A percentile compares a stretch with the other conserved stretches of the same genome.
Evolutionary conservation across 768 basidiomycete species (phyloP).

Genomic region (Ramaria sp.): DNA sequence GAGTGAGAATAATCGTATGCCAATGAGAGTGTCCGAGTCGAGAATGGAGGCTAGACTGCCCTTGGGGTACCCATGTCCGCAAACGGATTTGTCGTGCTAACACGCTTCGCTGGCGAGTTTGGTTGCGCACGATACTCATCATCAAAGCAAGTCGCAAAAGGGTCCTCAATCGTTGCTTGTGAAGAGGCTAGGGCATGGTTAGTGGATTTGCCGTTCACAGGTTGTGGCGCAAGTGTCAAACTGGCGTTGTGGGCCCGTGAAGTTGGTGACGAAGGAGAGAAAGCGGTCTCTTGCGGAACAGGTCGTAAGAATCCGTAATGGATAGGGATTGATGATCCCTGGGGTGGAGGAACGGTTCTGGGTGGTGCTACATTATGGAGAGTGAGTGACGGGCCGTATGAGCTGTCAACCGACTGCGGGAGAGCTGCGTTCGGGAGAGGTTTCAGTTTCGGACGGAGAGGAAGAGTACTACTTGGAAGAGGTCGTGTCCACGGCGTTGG

Average conservation of each 20-base stretch:
- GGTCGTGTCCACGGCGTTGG: not conserved
- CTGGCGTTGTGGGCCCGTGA: not conserved
- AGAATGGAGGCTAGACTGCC: not conserved
- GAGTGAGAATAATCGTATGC: not conserved
- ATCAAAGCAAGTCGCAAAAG: constrained; percentile 9
- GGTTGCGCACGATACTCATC: not conserved
- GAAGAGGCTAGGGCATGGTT: constrained; percentile 3
- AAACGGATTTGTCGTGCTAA: constrained; percentile 2
- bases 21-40: not conserved
- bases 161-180: not conserved
- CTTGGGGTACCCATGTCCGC: constrained; percentile 2
- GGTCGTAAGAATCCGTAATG: constrained; percentile 8
- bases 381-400: not conserved
- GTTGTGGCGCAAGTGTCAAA: not conserved
- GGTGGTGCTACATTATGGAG: not conserved
- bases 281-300: constrained; percentile 1
- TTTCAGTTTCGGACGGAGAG: not conserved
- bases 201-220: not conserved
- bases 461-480: not conserved
- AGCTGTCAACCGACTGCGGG: constrained; percentile 3
- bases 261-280: constrained; percentile 5
- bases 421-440: not conserved
- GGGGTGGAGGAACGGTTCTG: not conserved
- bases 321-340: not conserved
- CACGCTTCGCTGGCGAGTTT: not conserved